Evolutionary conservation across 805 yeast species (phyloP).

Genomic region (Pichia paraexigua): DNA sequence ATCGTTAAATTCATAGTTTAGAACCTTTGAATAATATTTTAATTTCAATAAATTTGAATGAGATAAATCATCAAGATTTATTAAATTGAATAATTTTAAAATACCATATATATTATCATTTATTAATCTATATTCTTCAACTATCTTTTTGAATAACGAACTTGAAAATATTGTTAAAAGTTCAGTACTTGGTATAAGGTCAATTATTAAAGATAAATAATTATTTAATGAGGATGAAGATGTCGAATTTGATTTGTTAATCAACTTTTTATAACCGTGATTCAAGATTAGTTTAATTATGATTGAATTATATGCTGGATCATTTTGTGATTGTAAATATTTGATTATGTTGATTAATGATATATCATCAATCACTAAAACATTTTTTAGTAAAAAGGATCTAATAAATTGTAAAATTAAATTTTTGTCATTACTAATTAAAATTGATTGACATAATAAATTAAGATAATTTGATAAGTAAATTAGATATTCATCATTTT

Average conservation of each 20-base stretch:
- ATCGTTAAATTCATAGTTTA: conserved; percentile 29
- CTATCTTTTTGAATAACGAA: conserved; percentile 21
- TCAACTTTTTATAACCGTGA: conserved; percentile 26
- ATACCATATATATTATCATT: conserved; percentile 30
- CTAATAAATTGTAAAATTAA: conserved; percentile 22
- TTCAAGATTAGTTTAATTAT: conserved; percentile 21
- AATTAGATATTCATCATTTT: conserved; percentile 8
- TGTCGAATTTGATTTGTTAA: background rate
- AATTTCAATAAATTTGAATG: conserved; percentile 11
- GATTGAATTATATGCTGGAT: conserved; percentile 12
- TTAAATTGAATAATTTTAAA: conserved; percentile 20
- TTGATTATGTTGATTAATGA: conserved; percentile 19
- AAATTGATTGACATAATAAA: conserved; percentile 15
- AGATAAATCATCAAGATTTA: background rate
- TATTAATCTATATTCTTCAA: conserved; percentile 29
- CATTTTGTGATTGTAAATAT: conserved; percentile 17
- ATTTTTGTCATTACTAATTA: conserved; percentile 19
- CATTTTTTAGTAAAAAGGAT: conserved; percentile 24
- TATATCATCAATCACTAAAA: conserved; percentile 19
- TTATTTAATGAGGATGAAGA: conserved; percentile 17
- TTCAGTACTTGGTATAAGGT: conserved; percentile 19
- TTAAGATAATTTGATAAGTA: conserved; percentile 17
- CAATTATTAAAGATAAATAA: conserved; percentile 26
- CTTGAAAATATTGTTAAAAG: conserved; percentile 15
- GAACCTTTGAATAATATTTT: conserved; percentile 23